Conservation (phyloP, 2,329 filamentous ascomycete species). For the Fusarium anguioides region DNA sequence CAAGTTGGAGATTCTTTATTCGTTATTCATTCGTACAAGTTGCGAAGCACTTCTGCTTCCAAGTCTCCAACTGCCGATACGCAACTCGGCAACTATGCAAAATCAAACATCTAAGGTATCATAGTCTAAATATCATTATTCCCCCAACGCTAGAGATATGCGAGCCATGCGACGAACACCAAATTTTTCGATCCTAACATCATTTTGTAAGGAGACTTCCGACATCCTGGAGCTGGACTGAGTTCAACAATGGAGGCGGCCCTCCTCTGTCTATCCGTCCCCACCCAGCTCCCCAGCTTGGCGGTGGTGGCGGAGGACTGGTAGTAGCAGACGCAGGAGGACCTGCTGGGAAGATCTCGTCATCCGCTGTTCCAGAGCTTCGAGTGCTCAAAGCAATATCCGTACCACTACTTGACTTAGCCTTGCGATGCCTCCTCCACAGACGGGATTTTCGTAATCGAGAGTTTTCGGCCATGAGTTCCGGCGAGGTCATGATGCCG, state of each 20-base stretch:
- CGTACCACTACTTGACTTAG: conserved; percentile 45
- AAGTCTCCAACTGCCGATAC: conserved; percentile 21
- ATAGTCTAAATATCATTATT: conserved; percentile 45
- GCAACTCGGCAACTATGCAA: conserved; percentile 37
- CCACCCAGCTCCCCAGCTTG: conserved; percentile 49
- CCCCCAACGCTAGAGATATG: conserved; percentile 42
- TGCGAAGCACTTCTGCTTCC: conserved; percentile 7
- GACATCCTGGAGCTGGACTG: conserved; percentile 50
- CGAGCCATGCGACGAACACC: conserved; percentile 17
- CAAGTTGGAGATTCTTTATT: conserved; percentile 28
- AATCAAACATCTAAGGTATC: conserved; percentile 46
- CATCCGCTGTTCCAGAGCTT: conserved; percentile 44
- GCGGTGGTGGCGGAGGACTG: conserved; percentile 34
- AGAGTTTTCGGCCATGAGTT: conserved; percentile 47
- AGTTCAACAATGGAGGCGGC: conserved; percentile 44
- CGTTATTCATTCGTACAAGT: conserved; percentile 39
- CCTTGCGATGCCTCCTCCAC: conserved; percentile 46
- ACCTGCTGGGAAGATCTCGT: conserved; percentile 40
- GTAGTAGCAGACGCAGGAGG: conserved; percentile 19
- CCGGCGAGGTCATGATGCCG: conserved; percentile 59
- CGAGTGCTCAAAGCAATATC: conserved; percentile 50
- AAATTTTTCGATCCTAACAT: conserved; percentile 7
- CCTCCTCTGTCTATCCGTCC: conserved; percentile 47
- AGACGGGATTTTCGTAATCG: conserved; percentile 43
- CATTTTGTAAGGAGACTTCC: conserved; percentile 46